Conservation (phyloP, 2,329 filamentous ascomycete species). For the Beauveria bassiana region DNA sequence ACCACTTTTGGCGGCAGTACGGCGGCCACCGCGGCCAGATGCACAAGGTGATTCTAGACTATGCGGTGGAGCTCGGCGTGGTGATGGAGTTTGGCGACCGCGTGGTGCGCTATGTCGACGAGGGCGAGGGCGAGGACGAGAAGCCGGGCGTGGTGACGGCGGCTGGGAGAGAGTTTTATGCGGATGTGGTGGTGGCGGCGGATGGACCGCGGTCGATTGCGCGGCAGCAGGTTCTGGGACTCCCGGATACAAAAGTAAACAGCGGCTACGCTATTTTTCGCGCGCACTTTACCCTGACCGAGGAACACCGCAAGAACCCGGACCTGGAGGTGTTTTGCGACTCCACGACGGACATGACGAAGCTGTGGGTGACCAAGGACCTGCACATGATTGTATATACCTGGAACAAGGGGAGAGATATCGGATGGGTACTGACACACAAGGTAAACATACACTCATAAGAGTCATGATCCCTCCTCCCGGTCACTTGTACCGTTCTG, state of each 20-base stretch:
- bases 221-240: not conserved
- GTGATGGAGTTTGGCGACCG: not conserved
- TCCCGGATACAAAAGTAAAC: not conserved
- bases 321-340: not conserved
- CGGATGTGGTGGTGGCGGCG: not conserved
- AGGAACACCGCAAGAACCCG: not conserved
- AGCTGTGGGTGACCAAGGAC: not conserved
- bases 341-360: not conserved
- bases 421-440: not conserved
- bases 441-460: not conserved
- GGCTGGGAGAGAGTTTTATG: not conserved
- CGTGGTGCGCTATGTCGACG: not conserved
- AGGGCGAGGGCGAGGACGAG: too few species aligned
- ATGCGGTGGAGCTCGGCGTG: not conserved
- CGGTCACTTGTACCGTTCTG: not conserved
- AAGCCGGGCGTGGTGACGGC: not conserved
- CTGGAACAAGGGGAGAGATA: not conserved
- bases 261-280: not conserved
- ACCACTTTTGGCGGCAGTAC: not conserved
- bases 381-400: not conserved
- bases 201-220: not conserved
- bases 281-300: not conserved
- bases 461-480: too few species aligned
- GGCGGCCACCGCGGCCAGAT: not conserved
- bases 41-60: not conserved